Conservation (phyloP, 2,329 filamentous ascomycete genomes). For the Myriosclerotinia duriaeana region DNA sequence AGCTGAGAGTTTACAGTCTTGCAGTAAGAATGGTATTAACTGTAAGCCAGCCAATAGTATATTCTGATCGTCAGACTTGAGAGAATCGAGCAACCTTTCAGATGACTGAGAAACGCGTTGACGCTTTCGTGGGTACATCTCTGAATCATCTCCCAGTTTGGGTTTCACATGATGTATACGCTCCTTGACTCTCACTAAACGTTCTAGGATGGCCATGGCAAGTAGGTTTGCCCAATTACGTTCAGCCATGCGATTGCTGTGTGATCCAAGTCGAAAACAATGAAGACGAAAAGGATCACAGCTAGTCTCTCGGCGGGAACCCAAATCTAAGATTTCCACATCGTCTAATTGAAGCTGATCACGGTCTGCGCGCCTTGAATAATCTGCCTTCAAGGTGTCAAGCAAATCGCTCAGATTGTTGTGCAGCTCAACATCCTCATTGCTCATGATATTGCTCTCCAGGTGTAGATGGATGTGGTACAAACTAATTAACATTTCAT, state of each 20-base stretch:
- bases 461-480: slow-evolving; percentile 65
- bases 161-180: slow-evolving; percentile 15
- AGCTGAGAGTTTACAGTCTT: slow-evolving; percentile 46
- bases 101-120: slow-evolving; percentile 31
- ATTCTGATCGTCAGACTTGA: slow-evolving; percentile 34
- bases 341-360: slow-evolving; percentile 78
- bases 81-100: slow-evolving; percentile 35
- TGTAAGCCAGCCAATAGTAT: slow-evolving; percentile 47
- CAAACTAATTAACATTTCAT: slow-evolving; percentile 75
- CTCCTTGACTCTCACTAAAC: slow-evolving; percentile 32
- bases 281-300: slow-evolving; percentile 47
- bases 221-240: slow-evolving; percentile 61
- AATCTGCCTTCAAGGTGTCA: slow-evolving; percentile 74
- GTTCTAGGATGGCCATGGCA: slow-evolving; percentile 57
- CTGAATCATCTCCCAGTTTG: slow-evolving; percentile 25
- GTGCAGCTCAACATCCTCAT: slow-evolving; percentile 39
- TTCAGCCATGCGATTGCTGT: slow-evolving; percentile 53
- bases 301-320: slow-evolving; percentile 23
- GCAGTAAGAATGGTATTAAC: slow-evolving; percentile 51
- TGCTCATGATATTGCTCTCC: slow-evolving; percentile 53
- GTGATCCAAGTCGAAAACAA: slow-evolving; percentile 54
- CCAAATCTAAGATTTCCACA: slow-evolving; percentile 51
- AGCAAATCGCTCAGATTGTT: slow-evolving; percentile 61
- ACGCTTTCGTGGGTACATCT: slow-evolving; percentile 38
- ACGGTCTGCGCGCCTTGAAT: slow-evolving; percentile 67